Evolutionary conservation across 495 filamentous ascomycete species (phyloP).

Genomic region (Lophium mytilinum): DNA sequence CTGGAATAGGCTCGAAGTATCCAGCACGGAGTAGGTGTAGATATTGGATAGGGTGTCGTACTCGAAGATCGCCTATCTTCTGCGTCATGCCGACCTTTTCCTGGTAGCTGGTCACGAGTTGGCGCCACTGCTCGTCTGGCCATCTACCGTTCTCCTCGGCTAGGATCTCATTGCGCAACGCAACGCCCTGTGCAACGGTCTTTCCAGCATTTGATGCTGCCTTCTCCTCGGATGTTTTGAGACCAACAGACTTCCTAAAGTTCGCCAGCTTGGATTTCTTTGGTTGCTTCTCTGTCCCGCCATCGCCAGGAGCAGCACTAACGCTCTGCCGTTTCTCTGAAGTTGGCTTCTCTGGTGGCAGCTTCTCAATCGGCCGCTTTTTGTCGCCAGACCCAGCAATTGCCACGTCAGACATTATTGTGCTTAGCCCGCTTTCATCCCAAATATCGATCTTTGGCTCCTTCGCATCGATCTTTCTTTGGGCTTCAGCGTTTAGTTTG

Average conservation of each 20-base stretch:
- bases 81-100: slow-evolving; percentile 36
- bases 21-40: slow-evolving; percentile 42
- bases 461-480: slow-evolving; percentile 30
- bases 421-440: slow-evolving; percentile 27
- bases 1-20: slow-evolving; percentile 44
- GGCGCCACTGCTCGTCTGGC: slow-evolving; percentile 34
- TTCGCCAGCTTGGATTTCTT: background rate
- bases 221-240: background rate
- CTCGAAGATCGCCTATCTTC: slow-evolving; percentile 37
- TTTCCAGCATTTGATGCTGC: background rate
- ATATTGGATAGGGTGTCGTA: slow-evolving; percentile 36
- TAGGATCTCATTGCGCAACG: slow-evolving; percentile 34
- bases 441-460: slow-evolving; percentile 40
- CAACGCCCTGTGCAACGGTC: slow-evolving; percentile 14
- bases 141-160: slow-evolving; percentile 38
- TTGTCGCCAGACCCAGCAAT: background rate
- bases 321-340: background rate
- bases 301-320: background rate
- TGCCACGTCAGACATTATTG: background rate
- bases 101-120: slow-evolving; percentile 37
- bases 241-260: background rate
- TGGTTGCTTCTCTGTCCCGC: background rate
- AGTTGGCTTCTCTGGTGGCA: background rate
- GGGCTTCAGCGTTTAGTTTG: slow-evolving; percentile 34
- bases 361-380: background rate